A percentile compares a stretch with the other conserved stretches of the same genome.
phyloP scores from a whole-genome alignment of 2,329 filamentous ascomycete genomes.

The Pseudonectria foliicola region DNA sequence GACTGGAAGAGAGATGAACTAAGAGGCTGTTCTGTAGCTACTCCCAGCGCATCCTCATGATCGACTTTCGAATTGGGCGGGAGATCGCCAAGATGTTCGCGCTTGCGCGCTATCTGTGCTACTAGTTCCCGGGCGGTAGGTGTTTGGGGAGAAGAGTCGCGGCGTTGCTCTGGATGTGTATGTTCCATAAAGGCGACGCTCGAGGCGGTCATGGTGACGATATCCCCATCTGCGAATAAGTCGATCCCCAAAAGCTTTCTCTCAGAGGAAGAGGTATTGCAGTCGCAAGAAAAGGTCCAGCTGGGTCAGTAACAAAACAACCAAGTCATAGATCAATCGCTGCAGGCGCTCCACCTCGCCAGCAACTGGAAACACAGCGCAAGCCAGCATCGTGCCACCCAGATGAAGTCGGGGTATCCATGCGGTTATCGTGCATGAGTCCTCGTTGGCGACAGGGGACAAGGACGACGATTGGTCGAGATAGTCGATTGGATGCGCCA shows the following conservation, averaged over 20 bases:
- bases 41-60: conserved; percentile 10
- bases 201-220: not conserved
- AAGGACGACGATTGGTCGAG: no score
- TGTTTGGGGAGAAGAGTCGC: not conserved
- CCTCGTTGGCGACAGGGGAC: not conserved
- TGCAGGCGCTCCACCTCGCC: conserved; percentile 14
- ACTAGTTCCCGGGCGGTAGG: conserved; percentile 11
- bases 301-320: conserved; percentile 6
- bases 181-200: not conserved
- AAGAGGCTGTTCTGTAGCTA: conserved; percentile 15
- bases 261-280: no score
- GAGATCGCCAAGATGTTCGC: conserved; percentile 14
- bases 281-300: no score
- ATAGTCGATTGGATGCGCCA: not conserved
- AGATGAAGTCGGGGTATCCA: no score
- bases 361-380: no score
- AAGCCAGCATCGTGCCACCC: no score
- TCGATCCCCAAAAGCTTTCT: conserved; percentile 1
- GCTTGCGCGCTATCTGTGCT: conserved; percentile 15
- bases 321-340: conserved; percentile 1
- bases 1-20: conserved; percentile 19
- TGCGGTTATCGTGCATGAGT: no score
- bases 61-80: conserved; percentile 12
- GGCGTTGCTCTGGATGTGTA: not conserved
- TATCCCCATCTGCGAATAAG: not conserved